These are phyloP conservation scores for Hortiboletus flavorubellus DNA, from an alignment of 768 basidiomycete genomes.

Conservation along the genomic window DNA sequence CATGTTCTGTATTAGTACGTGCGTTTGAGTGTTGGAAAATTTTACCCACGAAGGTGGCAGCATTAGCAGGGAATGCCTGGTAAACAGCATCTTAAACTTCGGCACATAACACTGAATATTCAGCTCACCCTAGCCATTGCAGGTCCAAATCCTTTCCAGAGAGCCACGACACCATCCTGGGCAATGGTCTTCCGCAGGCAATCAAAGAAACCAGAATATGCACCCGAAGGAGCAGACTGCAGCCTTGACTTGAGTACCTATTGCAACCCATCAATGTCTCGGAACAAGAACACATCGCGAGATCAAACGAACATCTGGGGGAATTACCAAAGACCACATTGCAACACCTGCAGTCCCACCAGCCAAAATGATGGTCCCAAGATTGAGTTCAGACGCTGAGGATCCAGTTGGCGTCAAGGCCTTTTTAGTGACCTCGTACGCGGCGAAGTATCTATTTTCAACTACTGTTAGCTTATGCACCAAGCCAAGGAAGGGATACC, in stretches of 20 bases:
- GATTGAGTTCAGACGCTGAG: constrained; percentile 75
- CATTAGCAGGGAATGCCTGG: constrained; percentile 96
- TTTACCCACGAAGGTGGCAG: constrained; percentile 80
- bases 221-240: constrained; percentile 95
- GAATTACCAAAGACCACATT: constrained; percentile 98
- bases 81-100: constrained; percentile 1
- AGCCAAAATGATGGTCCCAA: constrained; percentile 84
- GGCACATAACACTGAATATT: not conserved
- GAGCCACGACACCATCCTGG: constrained; percentile 76
- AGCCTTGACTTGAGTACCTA: constrained; percentile 95
- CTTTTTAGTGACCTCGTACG: constrained; percentile 94
- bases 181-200: constrained; percentile 91
- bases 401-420: constrained; percentile 76
- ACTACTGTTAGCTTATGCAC: constrained; percentile 5
- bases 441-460: constrained; percentile 81
- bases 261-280: constrained; percentile 7
- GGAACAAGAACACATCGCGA: not conserved
- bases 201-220: constrained; percentile 93
- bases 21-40: not conserved
- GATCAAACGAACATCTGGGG: constrained; percentile 75
- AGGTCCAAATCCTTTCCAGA: constrained; percentile 98
- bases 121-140: constrained; percentile 84
- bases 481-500: not conserved
- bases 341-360: constrained; percentile 95
- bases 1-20: constrained; percentile 1